A percentile compares a stretch with the other conserved stretches of the same genome.
Evolutionary conservation across 2,329 filamentous ascomycete genomes (phyloP).

Genomic region (Keithomyces neogunnii): DNA sequence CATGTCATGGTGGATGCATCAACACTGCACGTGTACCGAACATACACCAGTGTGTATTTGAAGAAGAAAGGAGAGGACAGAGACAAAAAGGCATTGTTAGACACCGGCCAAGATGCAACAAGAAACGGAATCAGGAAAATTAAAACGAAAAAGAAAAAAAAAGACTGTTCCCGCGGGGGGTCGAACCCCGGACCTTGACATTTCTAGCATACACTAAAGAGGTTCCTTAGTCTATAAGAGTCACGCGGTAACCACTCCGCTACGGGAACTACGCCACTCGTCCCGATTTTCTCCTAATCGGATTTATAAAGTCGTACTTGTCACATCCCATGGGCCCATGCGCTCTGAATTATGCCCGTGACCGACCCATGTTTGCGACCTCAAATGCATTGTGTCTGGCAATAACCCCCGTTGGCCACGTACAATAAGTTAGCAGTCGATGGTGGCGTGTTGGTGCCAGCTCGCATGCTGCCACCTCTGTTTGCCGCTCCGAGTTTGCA

Average conservation of each 20-base stretch:
- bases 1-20: too few species aligned
- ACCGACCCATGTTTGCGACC: too few species aligned
- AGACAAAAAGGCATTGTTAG: too few species aligned
- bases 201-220: slow-evolving; percentile 14
- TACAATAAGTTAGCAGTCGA: too few species aligned
- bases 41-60: too few species aligned
- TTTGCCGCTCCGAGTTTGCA: too few species aligned
- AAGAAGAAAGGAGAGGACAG: too few species aligned
- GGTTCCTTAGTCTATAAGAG: slow-evolving; percentile 16
- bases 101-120: background rate
- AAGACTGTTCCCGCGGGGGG: slow-evolving; percentile 18
- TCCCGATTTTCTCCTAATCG: background rate
- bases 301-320: background rate
- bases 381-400: too few species aligned
- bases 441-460: too few species aligned
- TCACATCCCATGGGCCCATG: background rate
- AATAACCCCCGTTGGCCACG: too few species aligned
- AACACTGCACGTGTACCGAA: too few species aligned
- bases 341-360: background rate
- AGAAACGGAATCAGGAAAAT: background rate
- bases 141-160: background rate
- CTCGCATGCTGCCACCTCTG: too few species aligned
- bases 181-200: slow-evolving; percentile 22
- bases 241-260: slow-evolving; percentile 21
- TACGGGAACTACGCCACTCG: slow-evolving; percentile 14